Evolutionary conservation across 768 basidiomycete species (phyloP).

Genomic region (Trametes sanguinea): DNA sequence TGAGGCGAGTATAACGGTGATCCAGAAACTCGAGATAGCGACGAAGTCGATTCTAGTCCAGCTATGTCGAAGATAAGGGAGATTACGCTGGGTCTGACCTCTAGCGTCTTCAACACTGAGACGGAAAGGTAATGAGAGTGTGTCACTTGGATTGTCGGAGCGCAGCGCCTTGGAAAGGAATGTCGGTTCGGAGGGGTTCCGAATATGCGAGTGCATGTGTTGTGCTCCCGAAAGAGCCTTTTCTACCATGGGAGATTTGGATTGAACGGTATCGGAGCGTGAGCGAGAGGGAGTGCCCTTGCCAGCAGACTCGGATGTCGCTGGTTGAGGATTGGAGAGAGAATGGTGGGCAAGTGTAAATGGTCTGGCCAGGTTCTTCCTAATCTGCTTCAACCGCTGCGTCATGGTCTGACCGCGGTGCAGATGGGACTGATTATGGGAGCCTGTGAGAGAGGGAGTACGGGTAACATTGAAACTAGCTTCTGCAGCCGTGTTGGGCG

Average conservation of each 20-base stretch:
- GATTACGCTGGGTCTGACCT: slow-evolving; percentile 60
- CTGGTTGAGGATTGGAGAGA: slow-evolving; percentile 16
- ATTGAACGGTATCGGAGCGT: slow-evolving; percentile 34
- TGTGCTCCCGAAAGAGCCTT: slow-evolving; percentile 38
- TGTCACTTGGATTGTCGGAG: slow-evolving; percentile 45
- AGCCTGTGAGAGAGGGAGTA: slow-evolving; percentile 18
- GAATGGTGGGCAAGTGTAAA: slow-evolving; percentile 47
- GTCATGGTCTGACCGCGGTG: slow-evolving; percentile 48
- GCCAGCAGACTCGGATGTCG: slow-evolving; percentile 9
- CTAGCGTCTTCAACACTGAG: slow-evolving; percentile 57
- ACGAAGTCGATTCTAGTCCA: slow-evolving; percentile 92
- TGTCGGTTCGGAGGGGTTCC: slow-evolving; percentile 49
- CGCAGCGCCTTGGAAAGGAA: slow-evolving; percentile 53
- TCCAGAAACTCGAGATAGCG: slow-evolving; percentile 87
- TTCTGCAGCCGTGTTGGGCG: slow-evolving; percentile 26
- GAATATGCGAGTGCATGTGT: slow-evolving; percentile 41
- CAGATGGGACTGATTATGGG: slow-evolving; percentile 28
- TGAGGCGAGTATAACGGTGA: slow-evolving; percentile 72
- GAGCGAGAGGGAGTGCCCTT: slow-evolving; percentile 13
- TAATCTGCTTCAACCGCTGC: slow-evolving; percentile 47
- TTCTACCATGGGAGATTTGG: slow-evolving; percentile 36
- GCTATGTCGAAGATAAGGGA: slow-evolving; percentile 90
- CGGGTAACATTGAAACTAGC: slow-evolving; percentile 13
- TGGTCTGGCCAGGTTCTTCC: slow-evolving; percentile 51
- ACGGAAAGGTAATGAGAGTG: slow-evolving; percentile 61